Conservation (phyloP, 1,139 yeast genomes). For the Kodamaea sp. region DNA sequence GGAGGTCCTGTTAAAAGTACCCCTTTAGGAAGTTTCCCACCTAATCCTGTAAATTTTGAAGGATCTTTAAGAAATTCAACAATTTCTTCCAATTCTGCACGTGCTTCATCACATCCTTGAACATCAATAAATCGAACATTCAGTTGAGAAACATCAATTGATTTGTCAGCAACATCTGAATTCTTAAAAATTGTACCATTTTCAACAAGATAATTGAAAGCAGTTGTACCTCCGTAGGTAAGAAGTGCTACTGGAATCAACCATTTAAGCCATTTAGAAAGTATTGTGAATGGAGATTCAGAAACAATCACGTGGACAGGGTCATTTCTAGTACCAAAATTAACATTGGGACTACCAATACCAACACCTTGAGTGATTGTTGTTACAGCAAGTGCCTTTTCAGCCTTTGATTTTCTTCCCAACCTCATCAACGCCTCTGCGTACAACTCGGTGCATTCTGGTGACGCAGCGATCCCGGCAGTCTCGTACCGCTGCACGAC, state of each 20-base stretch:
- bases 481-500: conserved; percentile 91
- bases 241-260: conserved; percentile 72
- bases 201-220: conserved; percentile 76
- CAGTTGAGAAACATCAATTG: conserved; percentile 80
- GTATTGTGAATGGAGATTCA: conserved; percentile 71
- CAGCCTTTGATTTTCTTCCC: conserved; percentile 80
- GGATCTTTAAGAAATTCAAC: conserved; percentile 97
- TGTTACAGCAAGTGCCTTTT: conserved; percentile 39
- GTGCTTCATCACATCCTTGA: conserved; percentile 97
- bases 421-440: conserved; percentile 72
- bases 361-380: conserved; percentile 18
- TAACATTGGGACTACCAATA: no score
- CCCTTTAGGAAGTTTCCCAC: conserved; percentile 97
- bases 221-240: conserved; percentile 71
- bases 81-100: conserved; percentile 93
- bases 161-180: conserved; percentile 68
- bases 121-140: conserved; percentile 90
- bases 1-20: conserved; percentile 97
- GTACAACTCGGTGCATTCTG: conserved; percentile 75
- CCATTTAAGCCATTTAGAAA: conserved; percentile 90
- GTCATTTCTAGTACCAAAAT: conserved; percentile 52
- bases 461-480: conserved; percentile 78
- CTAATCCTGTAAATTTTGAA: conserved; percentile 89
- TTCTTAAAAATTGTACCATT: conserved; percentile 81
- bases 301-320: conserved; percentile 91